A percentile compares a stretch with the other conserved stretches of the same genome.
Evolutionary conservation across 2,329 filamentous ascomycete genomes (phyloP).

Genomic region (Cladosporium sp.): DNA sequence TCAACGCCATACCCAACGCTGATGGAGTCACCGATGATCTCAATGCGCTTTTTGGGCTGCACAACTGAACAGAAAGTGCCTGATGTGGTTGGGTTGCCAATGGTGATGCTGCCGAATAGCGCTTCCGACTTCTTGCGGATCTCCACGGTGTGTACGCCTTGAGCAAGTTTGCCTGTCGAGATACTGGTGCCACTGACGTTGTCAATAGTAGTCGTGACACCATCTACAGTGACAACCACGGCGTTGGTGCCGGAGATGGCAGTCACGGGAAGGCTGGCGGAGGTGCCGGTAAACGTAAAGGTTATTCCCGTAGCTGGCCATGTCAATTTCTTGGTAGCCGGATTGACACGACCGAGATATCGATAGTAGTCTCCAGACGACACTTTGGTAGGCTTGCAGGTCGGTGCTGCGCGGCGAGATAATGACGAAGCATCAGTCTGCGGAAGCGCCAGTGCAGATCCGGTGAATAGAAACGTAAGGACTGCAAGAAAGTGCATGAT

Average conservation of each 20-base stretch:
- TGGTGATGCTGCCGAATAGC: conserved; percentile 31
- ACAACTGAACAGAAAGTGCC: conserved; percentile 27
- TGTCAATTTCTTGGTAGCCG: conserved; percentile 40
- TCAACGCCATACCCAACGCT: conserved; percentile 44
- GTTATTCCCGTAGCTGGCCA: conserved; percentile 43
- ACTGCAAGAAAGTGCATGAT: not conserved
- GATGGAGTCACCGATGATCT: conserved; percentile 46
- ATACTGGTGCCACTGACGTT: conserved; percentile 27
- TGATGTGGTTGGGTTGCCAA: conserved; percentile 26
- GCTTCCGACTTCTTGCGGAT: conserved; percentile 40
- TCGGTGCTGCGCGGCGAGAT: not conserved
- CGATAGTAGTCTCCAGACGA: conserved; percentile 15
- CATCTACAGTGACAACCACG: conserved; percentile 32
- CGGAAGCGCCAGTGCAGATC: not conserved
- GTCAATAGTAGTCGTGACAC: conserved; percentile 17
- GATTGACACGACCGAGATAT: conserved; percentile 41
- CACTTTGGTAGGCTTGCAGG: not conserved
- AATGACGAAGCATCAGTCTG: not conserved
- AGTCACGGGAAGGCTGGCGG: conserved; percentile 34
- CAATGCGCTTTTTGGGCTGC: conserved; percentile 34
- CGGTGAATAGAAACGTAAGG: not conserved
- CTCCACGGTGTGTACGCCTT: conserved; percentile 35
- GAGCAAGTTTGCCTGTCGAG: conserved; percentile 29
- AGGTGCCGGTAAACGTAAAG: conserved; percentile 40
- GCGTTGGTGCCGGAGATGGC: conserved; percentile 32